Percentiles rank a stretch among this genome's conserved stretches.
Conservation (phyloP, 805 yeast species). For the Zygoascus ofunaensis region DNA sequence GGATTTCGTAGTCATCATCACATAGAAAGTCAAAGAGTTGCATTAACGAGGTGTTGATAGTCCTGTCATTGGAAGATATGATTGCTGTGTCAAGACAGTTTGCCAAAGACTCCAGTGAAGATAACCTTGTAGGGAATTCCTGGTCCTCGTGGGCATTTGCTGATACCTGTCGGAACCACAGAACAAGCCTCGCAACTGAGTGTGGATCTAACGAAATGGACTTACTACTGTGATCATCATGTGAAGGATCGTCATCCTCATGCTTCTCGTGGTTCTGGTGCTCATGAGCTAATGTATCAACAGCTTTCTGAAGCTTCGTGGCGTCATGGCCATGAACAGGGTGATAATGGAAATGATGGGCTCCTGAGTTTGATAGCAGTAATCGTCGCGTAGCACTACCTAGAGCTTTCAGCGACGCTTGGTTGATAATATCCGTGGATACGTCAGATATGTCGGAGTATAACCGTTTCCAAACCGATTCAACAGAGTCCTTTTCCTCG, state of each 20-base stretch:
- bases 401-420: conserved; percentile 42
- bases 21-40: conserved; percentile 19
- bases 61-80: background rate
- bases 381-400: conserved; percentile 33
- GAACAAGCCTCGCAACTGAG: conserved; percentile 10
- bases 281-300: conserved; percentile 8
- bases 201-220: conserved; percentile 8
- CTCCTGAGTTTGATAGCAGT: background rate
- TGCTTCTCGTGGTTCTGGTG: background rate
- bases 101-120: conserved; percentile 38
- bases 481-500: conserved; percentile 1
- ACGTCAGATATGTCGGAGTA: conserved; percentile 25
- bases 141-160: conserved; percentile 34
- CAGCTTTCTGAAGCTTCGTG: background rate
- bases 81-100: conserved; percentile 23
- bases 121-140: conserved; percentile 38
- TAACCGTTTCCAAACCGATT: conserved; percentile 25
- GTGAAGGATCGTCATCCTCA: too few relatives aligned
- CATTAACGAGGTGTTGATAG: conserved; percentile 6
- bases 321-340: background rate
- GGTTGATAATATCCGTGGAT: conserved; percentile 39
- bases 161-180: conserved; percentile 26
- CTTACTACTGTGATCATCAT: background rate
- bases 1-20: conserved; percentile 62
- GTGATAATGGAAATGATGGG: background rate